These are phyloP conservation scores for Meyerozyma sp. DNA, from an alignment of 1,139 yeast genomes.

Conservation along the genomic window DNA sequence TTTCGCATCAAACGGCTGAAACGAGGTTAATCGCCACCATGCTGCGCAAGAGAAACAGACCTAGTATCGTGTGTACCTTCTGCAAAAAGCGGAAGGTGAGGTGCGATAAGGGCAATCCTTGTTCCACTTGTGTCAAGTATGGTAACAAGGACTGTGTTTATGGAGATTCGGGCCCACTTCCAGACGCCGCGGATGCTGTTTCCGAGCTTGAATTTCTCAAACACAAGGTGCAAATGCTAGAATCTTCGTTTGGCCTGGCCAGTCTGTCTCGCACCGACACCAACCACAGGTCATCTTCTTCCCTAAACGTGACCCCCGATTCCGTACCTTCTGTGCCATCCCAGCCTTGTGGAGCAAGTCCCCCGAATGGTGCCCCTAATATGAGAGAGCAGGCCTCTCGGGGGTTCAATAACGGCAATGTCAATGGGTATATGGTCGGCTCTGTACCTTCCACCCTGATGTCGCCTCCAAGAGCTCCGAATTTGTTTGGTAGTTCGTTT, in stretches of 20 bases:
- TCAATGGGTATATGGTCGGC: not conserved
- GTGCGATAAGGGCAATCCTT: conserved; percentile 38
- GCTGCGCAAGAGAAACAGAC: conserved; percentile 24
- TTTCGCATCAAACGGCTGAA: conserved; percentile 1
- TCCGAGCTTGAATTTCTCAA: conserved; percentile 9
- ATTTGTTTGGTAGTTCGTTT: not conserved
- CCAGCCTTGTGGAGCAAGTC: not conserved
- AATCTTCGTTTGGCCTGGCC: conserved; percentile 1
- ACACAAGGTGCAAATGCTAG: conserved; percentile 8
- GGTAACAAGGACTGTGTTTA: conserved; percentile 25
- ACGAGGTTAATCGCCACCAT: not conserved
- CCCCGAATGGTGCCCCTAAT: not conserved
- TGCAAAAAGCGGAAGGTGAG: conserved; percentile 39
- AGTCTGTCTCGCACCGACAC: not conserved
- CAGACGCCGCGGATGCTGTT: conserved; percentile 2
- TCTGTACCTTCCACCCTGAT: not conserved
- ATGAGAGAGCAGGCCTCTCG: not conserved
- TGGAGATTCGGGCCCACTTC: conserved; percentile 3
- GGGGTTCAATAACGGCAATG: not conserved
- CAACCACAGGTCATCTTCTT: not conserved
- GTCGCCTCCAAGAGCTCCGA: not conserved
- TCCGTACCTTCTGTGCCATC: not conserved
- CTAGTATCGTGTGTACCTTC: conserved; percentile 34
- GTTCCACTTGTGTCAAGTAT: conserved; percentile 36
- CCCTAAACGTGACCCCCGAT: not conserved